These are phyloP conservation scores for Populus hybrid DNA, from an alignment of 441 rosid species.

Conservation along the genomic window DNA sequence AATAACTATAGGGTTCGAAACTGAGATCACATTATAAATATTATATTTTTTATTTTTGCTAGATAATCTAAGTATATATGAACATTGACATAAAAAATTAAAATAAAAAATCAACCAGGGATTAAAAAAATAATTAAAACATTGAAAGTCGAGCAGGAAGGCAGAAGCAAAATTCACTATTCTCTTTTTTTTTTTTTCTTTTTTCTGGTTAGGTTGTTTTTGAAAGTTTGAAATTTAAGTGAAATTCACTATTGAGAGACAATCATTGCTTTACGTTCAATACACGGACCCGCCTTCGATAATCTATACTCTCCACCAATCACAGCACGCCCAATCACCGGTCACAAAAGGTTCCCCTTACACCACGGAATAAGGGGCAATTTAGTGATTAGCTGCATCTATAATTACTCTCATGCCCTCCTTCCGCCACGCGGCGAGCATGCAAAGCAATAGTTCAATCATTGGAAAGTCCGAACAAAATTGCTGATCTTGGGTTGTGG, in stretches of 20 bases:
- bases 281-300: constrained; percentile 7
- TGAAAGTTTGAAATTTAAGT: constrained; percentile 12
- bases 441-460: background rate
- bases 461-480: background rate
- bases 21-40: no score
- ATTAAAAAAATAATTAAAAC: no score
- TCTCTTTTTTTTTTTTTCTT: no score
- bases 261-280: constrained; percentile 32
- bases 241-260: constrained; percentile 4
- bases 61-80: background rate
- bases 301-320: constrained; percentile 11
- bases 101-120: background rate
- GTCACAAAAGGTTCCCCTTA: background rate
- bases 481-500: background rate
- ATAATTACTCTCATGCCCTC: background rate
- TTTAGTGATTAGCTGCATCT: constrained; percentile 15
- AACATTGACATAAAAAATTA: no score
- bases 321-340: constrained; percentile 9
- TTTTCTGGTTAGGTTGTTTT: background rate
- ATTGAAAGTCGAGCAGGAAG: background rate
- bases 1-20: no score
- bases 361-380: constrained; percentile 22
- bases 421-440: constrained; percentile 2
- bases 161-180: background rate
- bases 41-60: no score